These are phyloP conservation scores for Exophiala alcalophila DNA, from an alignment of 2,329 filamentous ascomycete species.

Conservation along the genomic window DNA sequence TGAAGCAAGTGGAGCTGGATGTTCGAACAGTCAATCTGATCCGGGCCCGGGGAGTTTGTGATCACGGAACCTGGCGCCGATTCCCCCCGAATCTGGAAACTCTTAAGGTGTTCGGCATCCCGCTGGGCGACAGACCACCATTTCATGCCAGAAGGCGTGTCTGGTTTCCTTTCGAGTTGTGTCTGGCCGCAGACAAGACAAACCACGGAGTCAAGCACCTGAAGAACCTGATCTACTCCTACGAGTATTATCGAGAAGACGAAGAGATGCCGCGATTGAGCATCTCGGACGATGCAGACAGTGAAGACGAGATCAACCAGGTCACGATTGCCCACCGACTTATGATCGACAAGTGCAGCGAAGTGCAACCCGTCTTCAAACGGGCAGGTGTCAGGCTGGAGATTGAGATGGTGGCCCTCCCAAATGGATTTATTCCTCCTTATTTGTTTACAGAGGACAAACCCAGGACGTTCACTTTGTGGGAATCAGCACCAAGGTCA, in stretches of 20 bases:
- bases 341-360: slow-evolving; percentile 24
- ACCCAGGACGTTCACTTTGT: slow-evolving; percentile 21
- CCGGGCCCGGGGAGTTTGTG: slow-evolving; percentile 20
- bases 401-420: slow-evolving; percentile 26
- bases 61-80: slow-evolving; percentile 27
- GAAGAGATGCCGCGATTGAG: slow-evolving; percentile 14
- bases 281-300: slow-evolving; percentile 20
- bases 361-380: slow-evolving; percentile 21
- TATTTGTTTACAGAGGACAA: slow-evolving; percentile 29
- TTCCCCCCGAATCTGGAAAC: slow-evolving; percentile 28
- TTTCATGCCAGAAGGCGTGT: slow-evolving; percentile 22
- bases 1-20: slow-evolving; percentile 28
- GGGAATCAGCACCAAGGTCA: slow-evolving; percentile 23
- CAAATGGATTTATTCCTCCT: slow-evolving; percentile 31
- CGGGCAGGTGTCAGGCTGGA: slow-evolving; percentile 21
- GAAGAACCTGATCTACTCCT: slow-evolving; percentile 26
- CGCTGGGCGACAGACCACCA: slow-evolving; percentile 23
- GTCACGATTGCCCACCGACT: slow-evolving; percentile 20
- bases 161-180: slow-evolving; percentile 26
- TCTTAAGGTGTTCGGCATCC: slow-evolving; percentile 29
- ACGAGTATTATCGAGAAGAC: slow-evolving; percentile 29
- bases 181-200: slow-evolving; percentile 26
- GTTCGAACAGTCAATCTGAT: slow-evolving; percentile 26
- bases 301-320: slow-evolving; percentile 18
- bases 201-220: slow-evolving; percentile 27